Evolutionary conservation across 73 alveolate species (phyloP), one percentile per base, ranked within the genome.

Genomic region (Paramecium tetraurelia): DNA sequence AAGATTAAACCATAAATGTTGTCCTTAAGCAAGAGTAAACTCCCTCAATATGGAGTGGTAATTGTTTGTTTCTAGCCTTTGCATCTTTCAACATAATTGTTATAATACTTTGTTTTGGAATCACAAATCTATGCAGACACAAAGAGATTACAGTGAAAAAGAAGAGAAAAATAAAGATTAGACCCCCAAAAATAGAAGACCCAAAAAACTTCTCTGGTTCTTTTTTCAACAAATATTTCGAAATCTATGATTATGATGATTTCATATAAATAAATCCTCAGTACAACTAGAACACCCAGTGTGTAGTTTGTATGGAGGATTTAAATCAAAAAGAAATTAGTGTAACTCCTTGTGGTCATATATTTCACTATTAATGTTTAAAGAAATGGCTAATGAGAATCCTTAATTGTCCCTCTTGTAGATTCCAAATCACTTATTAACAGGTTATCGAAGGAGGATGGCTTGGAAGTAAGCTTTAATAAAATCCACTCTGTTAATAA

Each of bases 371-470:
- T 24, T 59, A 71, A 7, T 89, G 94, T 71, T 20, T 89, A 20
- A 89, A 89, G 63, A 22, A 43, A 71, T 89, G 94, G 94, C 43
- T 89, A 46, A 70, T 70, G 84, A 89, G 77, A 70, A 31, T 27
- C n/a, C 40, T 50, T 11, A 71, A 69, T 33, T 89, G 94, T 40
- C 94, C 94, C 2, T 58, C 59, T 33, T 89, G 94, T 71, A 89
- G 94, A 89, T 70, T 44, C 50, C 43, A 5, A 33, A 75, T 75
- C 0, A 12, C 36, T 75, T 75, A 41, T 36, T 33, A 75, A 35
- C 27, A 31, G n/a, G 84, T 63, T 5, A 11, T 63, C 31, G 41
- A 63, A 22, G 84, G 84, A 12, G 84, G 84, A 0, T 63, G 84
- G 84, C 5, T 63, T 22, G 84, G 84, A 6, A 63, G 84, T 63